A percentile compares a stretch with the other conserved stretches of the same genome.
Conservation (phyloP, 2,329 filamentous ascomycete species). For the Aureobasidium sp. region DNA sequence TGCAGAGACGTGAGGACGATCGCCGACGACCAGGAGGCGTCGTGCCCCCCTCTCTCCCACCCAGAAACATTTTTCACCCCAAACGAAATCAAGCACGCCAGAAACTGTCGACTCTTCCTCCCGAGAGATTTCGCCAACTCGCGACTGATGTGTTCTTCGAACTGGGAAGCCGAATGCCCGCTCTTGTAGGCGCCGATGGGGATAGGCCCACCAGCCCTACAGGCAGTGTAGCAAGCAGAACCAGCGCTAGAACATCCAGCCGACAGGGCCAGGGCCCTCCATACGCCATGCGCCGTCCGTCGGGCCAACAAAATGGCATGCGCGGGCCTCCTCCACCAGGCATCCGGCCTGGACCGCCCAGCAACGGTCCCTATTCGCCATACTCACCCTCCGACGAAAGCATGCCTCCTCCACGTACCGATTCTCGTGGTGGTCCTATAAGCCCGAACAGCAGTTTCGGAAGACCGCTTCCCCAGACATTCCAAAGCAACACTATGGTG, state of each 20-base stretch:
- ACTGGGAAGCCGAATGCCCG: slow-evolving; percentile 79
- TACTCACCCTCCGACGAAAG: slow-evolving; percentile 35
- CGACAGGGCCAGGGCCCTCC: slow-evolving; percentile 23
- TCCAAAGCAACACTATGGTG: slow-evolving; percentile 91
- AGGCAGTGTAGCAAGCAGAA: slow-evolving; percentile 45
- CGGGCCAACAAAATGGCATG: slow-evolving; percentile 23
- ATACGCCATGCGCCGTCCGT: slow-evolving; percentile 31
- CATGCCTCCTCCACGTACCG: slow-evolving; percentile 38
- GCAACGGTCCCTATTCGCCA: slow-evolving; percentile 4
- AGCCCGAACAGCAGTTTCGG: slow-evolving; percentile 49
- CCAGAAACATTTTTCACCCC: slow-evolving; percentile 86
- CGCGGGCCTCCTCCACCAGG: slow-evolving; percentile 20
- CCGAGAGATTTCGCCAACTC: slow-evolving; percentile 79
- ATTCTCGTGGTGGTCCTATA: slow-evolving; percentile 16
- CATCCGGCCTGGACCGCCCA: slow-evolving; percentile 3
- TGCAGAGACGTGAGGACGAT: slow-evolving; percentile 72
- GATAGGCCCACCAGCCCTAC: slow-evolving; percentile 62
- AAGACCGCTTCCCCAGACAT: slow-evolving; percentile 75
- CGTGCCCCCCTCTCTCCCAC: slow-evolving; percentile 65
- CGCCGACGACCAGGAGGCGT: slow-evolving; percentile 38
- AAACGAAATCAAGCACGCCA: slow-evolving; percentile 97
- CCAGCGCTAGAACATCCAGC: slow-evolving; percentile 6
- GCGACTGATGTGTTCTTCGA: slow-evolving; percentile 96
- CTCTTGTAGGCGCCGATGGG: slow-evolving; percentile 63
- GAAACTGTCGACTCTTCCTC: slow-evolving; percentile 82